Evolutionary conservation across 2,329 filamentous ascomycete species (phyloP), one percentile per base, ranked within the genome.

Genomic region (Calonectria ilicicola): DNA sequence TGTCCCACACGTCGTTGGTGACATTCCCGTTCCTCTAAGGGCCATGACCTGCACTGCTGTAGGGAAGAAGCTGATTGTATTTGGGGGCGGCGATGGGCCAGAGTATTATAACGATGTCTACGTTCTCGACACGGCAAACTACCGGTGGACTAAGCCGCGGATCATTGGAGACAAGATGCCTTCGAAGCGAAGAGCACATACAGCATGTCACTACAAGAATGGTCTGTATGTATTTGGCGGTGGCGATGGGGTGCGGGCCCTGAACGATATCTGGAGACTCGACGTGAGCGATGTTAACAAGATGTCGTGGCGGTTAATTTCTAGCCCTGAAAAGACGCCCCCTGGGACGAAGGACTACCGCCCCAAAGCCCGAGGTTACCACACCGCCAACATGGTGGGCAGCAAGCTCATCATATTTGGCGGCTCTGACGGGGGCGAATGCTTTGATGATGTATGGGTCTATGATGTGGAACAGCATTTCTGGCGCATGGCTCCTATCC

Each of bases 41-140:
- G 92, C 92, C 76, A 94, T 94, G 92, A 93, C 92, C 7, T 93
- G 91, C 80, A 94, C 92, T 5, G 91, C 92, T 27, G 91, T 93
- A 23, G 91, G 91, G 76, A 93, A 93, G 85, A 93, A 93, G 82
- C 86, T 94, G 32, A 89, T 94, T 51, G 87, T 94, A 2, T 93
- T 94, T 79, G 92, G 92, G 67, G 92, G 92, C 53, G 92, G 92
- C 69, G 92, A 94, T 78, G 92, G 92, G 0, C 92, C 92, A 0
- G 89, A 91, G 27, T 94, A 94, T 82, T 93, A 93, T 82, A 93
- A 93, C 79, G 91, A 93, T 77, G 89, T 94, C 23, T 93, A 93
- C 80, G 91, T 94, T 56, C 86, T 93, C n/a, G 92, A 94, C 79
- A 94, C 92, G 26, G 86, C 91, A 73, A 94, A 91, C 80, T 93